A percentile compares a stretch with the other conserved stretches of the same genome.
phyloP scores from a whole-genome alignment of 176 grass and related monocot species.

The Zizania latifolia region DNA sequence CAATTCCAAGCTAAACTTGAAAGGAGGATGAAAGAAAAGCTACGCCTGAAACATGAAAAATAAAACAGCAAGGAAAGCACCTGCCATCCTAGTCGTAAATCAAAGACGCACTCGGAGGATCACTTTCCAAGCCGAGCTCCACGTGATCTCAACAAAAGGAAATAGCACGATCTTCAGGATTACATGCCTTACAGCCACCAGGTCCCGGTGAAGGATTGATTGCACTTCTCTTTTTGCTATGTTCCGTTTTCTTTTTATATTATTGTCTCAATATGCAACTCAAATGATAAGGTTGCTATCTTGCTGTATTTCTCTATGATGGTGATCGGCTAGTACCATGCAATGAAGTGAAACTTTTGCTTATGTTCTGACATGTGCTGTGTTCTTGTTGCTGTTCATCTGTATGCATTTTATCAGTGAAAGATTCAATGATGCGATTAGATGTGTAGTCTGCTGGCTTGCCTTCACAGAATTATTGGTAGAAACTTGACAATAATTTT shows the following conservation, averaged over 20 bases:
- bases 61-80: too few species aligned
- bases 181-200: too few species aligned
- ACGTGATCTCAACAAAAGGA: too few species aligned
- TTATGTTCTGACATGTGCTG: neutral
- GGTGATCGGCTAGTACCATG: slow-evolving; percentile 23
- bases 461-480: neutral
- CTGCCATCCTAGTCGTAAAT: too few species aligned
- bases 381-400: neutral
- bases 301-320: slow-evolving; percentile 12
- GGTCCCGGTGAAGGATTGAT: slow-evolving; percentile 30
- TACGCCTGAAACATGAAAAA: too few species aligned
- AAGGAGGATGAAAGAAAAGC: too few species aligned
- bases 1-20: too few species aligned
- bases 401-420: neutral
- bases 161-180: too few species aligned
- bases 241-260: neutral
- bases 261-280: slow-evolving; percentile 18
- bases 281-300: slow-evolving; percentile 16
- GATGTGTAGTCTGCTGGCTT: neutral
- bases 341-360: slow-evolving; percentile 29
- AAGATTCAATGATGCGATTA: neutral
- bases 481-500: too few species aligned
- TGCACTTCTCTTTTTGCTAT: slow-evolving; percentile 5
- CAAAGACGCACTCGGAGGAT: too few species aligned
- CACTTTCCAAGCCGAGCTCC: too few species aligned